Evolutionary conservation across 2,329 filamentous ascomycete genomes (phyloP).

Genomic region (Cryphonectria radicalis): DNA sequence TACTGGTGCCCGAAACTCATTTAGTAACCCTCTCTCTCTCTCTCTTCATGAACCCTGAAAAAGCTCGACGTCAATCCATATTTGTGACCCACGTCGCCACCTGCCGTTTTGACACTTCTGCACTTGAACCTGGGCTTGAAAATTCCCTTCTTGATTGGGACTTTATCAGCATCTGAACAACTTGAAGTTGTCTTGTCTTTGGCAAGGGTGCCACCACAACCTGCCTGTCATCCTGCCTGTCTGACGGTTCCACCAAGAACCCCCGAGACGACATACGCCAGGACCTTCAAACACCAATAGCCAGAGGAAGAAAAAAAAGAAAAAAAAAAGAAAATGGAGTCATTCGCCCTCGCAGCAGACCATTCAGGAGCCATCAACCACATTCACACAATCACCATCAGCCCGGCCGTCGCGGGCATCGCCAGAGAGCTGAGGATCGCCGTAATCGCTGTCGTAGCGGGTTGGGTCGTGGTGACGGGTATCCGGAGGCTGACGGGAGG

Average conservation of each 20-base stretch:
- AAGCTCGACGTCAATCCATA: neutral
- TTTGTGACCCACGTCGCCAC: neutral
- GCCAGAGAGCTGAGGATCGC: constrained; percentile 35
- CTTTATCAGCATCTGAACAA: neutral
- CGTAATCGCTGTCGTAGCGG: constrained; percentile 20
- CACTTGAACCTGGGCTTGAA: too few species aligned
- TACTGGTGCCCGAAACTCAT: neutral
- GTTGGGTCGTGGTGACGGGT: constrained; percentile 40
- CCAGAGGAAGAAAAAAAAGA: neutral
- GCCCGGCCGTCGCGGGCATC: constrained; percentile 34
- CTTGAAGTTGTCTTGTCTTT: neutral
- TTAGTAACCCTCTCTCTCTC: neutral
- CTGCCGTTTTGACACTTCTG: too few species aligned
- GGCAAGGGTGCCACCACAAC: neutral
- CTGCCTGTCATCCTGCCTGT: neutral
- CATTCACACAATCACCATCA: constrained; percentile 38
- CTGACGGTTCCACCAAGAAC: neutral
- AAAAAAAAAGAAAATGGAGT: constrained; percentile 36
- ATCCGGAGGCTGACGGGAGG: constrained; percentile 31
- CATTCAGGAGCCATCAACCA: constrained; percentile 43
- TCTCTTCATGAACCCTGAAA: neutral
- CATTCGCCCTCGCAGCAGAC: constrained; percentile 40
- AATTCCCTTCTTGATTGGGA: too few species aligned
- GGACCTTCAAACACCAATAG: neutral
- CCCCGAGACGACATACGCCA: neutral